phyloP scores from a whole-genome alignment of 441 rosid genomes.

The Erodium chrysanthum region DNA sequence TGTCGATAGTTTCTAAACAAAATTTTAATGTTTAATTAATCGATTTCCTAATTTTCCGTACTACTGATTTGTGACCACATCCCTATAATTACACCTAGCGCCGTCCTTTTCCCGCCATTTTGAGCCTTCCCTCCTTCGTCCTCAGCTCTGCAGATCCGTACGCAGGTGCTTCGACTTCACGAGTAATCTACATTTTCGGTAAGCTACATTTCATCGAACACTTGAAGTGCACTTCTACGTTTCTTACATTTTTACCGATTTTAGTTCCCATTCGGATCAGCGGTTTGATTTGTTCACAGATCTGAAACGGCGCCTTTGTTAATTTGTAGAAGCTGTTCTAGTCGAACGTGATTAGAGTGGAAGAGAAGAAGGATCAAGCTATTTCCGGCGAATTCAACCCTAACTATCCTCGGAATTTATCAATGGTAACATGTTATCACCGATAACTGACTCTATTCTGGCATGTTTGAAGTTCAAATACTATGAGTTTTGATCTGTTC shows the following conservation, averaged over 20 bases:
- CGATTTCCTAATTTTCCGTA: no score
- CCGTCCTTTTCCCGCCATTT: not conserved
- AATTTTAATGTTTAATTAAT: not conserved
- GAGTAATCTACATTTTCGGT: not conserved
- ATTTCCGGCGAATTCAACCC: conserved; percentile 33
- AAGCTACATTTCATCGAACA: conserved; percentile 1
- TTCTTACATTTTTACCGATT: not conserved
- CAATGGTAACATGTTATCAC: conserved; percentile 28
- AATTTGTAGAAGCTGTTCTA: not conserved
- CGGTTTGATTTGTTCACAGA: not conserved
- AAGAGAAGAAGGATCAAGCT: conserved; percentile 25
- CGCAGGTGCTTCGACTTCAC: not conserved
- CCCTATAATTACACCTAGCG: not conserved
- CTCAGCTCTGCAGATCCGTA: not conserved
- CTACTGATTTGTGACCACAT: not conserved
- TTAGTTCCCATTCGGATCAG: not conserved
- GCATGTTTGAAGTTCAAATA: not conserved
- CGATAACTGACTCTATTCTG: not conserved
- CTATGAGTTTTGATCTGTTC: not conserved
- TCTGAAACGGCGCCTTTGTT: not conserved
- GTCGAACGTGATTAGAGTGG: conserved; percentile 13
- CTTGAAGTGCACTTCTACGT: not conserved
- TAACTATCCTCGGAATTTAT: conserved; percentile 39
- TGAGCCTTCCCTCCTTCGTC: not conserved
- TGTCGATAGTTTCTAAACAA: not conserved